phyloP scores from a whole-genome alignment of 2,329 filamentous ascomycete species.

The Dactylellina sp. region DNA sequence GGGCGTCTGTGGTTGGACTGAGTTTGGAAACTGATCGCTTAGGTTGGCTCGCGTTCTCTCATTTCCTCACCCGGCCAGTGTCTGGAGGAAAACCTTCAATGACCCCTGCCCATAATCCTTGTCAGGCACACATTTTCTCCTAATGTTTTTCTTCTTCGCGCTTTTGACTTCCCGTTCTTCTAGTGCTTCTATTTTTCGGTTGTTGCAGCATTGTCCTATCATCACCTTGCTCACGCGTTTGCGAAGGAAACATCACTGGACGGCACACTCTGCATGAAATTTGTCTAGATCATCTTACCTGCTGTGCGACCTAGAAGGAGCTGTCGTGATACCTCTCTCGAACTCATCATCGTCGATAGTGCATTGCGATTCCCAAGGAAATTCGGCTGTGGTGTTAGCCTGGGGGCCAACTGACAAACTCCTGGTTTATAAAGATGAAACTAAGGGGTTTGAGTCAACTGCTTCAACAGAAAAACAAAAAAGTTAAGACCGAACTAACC shows the following conservation, averaged over 20 bases:
- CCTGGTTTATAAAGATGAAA: slow-evolving; percentile 54
- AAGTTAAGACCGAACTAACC: slow-evolving; percentile 15
- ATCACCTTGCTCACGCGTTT: slow-evolving; percentile 35
- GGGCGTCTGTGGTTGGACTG: slow-evolving; percentile 41
- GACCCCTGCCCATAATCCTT: slow-evolving; percentile 14
- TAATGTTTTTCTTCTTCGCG: slow-evolving; percentile 36
- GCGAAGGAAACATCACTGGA: slow-evolving; percentile 16
- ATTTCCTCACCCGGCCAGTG: slow-evolving; percentile 45
- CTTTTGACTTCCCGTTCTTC: slow-evolving; percentile 51
- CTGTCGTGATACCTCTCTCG: slow-evolving; percentile 29
- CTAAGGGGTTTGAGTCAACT: slow-evolving; percentile 44
- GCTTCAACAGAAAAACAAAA: slow-evolving; percentile 31
- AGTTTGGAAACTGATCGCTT: slow-evolving; percentile 51
- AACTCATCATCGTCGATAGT: slow-evolving; percentile 13
- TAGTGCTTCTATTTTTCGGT: slow-evolving; percentile 49
- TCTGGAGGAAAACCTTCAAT: slow-evolving; percentile 37
- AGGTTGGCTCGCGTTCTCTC: slow-evolving; percentile 35
- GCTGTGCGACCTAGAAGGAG: slow-evolving; percentile 40
- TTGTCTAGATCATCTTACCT: slow-evolving; percentile 40
- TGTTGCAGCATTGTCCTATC: slow-evolving; percentile 16
- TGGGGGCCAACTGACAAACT: neutral
- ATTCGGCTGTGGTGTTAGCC: neutral
- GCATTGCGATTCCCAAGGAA: neutral
- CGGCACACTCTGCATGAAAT: slow-evolving; percentile 36
- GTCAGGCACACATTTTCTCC: slow-evolving; percentile 46